These are phyloP conservation scores for Wallacemonas sp. DNA, from an alignment of 208 protist genomes.

Conservation along the genomic window DNA sequence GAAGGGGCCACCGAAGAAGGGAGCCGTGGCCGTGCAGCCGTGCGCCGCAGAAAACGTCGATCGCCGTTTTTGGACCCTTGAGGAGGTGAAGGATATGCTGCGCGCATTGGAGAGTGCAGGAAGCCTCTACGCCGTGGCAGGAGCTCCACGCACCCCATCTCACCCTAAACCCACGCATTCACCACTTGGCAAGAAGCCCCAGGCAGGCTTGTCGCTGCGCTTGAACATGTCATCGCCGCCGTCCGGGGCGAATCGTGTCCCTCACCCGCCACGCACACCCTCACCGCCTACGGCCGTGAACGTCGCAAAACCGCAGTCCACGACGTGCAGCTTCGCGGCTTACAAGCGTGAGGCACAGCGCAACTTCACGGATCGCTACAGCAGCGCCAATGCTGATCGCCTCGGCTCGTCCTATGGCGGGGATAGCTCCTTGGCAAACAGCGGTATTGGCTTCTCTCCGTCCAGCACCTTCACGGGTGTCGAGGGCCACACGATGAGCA, in stretches of 20 bases:
- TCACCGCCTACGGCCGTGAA: neutral
- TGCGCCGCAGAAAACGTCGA: neutral
- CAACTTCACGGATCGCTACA: conserved; percentile 4
- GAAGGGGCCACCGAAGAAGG: too few species aligned
- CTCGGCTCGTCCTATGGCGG: conserved; percentile 6
- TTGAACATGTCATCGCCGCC: too few species aligned
- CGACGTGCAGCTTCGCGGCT: neutral
- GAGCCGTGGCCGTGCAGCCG: neutral
- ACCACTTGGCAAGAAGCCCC: too few species aligned
- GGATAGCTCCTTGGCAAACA: conserved; percentile 5
- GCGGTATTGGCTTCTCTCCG: conserved; percentile 2
- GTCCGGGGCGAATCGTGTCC: too few species aligned
- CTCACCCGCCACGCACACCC: too few species aligned
- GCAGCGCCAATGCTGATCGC: neutral
- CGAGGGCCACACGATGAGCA: neutral
- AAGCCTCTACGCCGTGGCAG: neutral
- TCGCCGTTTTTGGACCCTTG: neutral
- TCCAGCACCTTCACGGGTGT: neutral
- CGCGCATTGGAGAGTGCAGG: neutral
- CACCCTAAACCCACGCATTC: too few species aligned
- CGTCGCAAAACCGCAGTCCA: neutral
- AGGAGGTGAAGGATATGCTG: conserved; percentile 3
- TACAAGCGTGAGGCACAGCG: conserved; percentile 14
- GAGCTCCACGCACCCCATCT: too few species aligned
- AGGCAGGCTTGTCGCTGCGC: too few species aligned